Base-by-base conservation (phyloP, 495 filamentous ascomycete species). In the Xylaria longipes region DNA sequence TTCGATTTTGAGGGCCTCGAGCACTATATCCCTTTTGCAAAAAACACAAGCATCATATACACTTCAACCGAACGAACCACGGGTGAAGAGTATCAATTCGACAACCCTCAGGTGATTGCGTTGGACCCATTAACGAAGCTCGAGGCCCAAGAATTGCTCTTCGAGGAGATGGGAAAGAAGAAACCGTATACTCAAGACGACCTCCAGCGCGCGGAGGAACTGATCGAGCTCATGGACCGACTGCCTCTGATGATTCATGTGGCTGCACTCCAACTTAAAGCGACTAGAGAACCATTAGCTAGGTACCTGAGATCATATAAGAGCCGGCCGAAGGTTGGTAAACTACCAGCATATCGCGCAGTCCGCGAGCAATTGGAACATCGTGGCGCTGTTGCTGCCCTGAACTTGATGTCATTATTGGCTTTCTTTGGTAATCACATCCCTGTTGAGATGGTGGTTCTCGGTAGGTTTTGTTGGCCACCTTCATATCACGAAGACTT, bases 181-280 rank as follows among this genome's bases (percentile, higher is more conserved):
- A 88, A 76, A 85, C 90, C 78, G 76, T 91, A 82, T 27, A 87
- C 84, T 0, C 78, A 80, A 3, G 86, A 89, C 29, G 92, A 95
- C 70, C 76, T 84, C 37, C 82, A 78, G 50, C 87, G 89, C 64
- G 91, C 91, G 0, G 86, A 82, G 8, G 89, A 93, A 67, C 75
- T 95, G 31, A 92, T 94, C 1, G 82, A 88, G 52, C 80, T 91
- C 58, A 90, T 94, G 80, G 91, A 91, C 33, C 87, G 89, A 70
- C 82, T 95, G 14, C 93, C 93, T 17, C 80, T 95, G 22, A 92
- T 93, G 61, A 94, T 96, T 48, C 91, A 94, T 74, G 90, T 92
- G 5, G 91, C 92, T 5, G 91, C 92, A 11, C 90, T 91, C 69
- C 89, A 92, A 31, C 85, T 96, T 8, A 93, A 89, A 57, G 88